These are phyloP conservation scores for Pyrus hybrid DNA, from an alignment of 331 rosid genomes.

Conservation along the genomic window DNA sequence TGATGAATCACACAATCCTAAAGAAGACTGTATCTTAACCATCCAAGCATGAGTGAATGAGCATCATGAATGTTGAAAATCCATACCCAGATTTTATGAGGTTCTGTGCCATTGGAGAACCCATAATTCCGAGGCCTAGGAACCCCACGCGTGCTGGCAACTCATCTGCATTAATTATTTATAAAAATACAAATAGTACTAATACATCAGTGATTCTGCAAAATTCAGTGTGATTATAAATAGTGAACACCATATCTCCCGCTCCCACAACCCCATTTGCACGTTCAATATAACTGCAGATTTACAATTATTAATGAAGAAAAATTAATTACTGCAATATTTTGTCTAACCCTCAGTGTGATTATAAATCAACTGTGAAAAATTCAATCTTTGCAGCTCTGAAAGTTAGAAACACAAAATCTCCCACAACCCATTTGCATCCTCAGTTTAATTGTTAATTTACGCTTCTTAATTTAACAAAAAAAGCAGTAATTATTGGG, in stretches of 20 bases:
- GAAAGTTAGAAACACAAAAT: not conserved
- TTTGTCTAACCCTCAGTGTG: not conserved
- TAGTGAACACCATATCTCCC: not conserved
- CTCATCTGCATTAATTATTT: conserved; percentile 25
- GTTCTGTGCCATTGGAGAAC: conserved; percentile 79
- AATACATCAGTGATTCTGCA: not conserved
- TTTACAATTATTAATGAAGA: too few species aligned
- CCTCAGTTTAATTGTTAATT: not conserved
- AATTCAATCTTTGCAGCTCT: not conserved
- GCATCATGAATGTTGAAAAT: not conserved
- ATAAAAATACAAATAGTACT: not conserved
- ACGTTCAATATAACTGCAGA: too few species aligned
- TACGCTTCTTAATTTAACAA: not conserved
- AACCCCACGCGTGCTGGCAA: conserved; percentile 50
- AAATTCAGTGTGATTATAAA: not conserved
- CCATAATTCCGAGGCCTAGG: conserved; percentile 82
- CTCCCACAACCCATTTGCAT: not conserved
- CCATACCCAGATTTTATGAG: conserved; percentile 64
- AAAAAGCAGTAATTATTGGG: not conserved
- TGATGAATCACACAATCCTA: not conserved
- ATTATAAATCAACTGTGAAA: not conserved
- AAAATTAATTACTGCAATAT: too few species aligned
- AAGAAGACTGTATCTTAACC: not conserved
- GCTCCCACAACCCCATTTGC: too few species aligned
- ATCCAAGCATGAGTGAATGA: not conserved